Percentiles rank a stretch among this genome's conserved stretches.
These are phyloP conservation scores for Cymbopogon citratus DNA, from an alignment of 176 grass and related monocot genomes.

Conservation along the genomic window DNA sequence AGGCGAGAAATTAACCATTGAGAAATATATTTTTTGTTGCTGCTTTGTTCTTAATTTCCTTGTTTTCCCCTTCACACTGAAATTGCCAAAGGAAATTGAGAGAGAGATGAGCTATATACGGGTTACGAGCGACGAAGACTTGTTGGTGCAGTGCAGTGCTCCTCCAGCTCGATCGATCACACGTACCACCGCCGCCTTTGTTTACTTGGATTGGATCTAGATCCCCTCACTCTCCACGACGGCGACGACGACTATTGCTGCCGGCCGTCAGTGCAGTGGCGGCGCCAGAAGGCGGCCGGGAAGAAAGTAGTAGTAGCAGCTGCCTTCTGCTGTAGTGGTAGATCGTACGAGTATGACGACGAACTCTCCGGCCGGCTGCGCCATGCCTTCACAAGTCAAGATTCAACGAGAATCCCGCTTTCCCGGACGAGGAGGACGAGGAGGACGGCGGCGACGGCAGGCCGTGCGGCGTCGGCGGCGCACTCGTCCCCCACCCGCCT, in stretches of 20 bases:
- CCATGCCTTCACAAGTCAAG: conserved; percentile 77
- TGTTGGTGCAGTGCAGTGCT: neutral
- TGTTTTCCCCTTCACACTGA: conserved; percentile 27
- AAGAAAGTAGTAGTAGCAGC: neutral
- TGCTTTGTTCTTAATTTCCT: conserved; percentile 35
- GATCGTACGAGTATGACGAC: conserved; percentile 14
- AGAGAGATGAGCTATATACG: conserved; percentile 49
- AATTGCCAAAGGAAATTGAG: conserved; percentile 31
- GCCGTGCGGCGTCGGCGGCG: conserved; percentile 2
- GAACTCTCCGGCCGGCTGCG: neutral
- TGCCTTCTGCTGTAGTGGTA: neutral
- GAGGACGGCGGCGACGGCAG: conserved; percentile 31
- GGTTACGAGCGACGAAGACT: conserved; percentile 1
- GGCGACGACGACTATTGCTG: conserved; percentile 11
- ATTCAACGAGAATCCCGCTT: conserved; percentile 76
- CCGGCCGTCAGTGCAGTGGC: neutral
- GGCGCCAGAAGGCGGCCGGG: neutral
- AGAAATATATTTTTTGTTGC: conserved; percentile 21
- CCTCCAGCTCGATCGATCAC: neutral
- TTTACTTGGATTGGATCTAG: conserved; percentile 21
- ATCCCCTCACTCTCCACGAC: neutral
- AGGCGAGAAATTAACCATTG: conserved; percentile 23
- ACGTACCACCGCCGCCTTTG: neutral
- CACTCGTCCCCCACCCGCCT: neutral
- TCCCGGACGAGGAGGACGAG: conserved; percentile 55